These are phyloP conservation scores for Barnettozyma populi DNA, from an alignment of 805 yeast species.

Conservation along the genomic window DNA sequence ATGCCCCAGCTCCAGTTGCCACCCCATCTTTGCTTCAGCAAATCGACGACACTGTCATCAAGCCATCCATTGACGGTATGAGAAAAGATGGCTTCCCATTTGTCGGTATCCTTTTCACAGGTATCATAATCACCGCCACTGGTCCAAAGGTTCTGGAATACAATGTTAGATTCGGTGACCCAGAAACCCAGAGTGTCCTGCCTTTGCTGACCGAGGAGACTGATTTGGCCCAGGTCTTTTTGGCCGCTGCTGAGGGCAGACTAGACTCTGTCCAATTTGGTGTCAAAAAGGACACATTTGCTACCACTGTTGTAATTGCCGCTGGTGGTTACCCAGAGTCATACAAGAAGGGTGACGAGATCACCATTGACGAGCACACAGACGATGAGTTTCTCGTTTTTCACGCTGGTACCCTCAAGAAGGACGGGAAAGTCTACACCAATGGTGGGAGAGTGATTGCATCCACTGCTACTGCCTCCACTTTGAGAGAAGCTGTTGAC, in stretches of 20 bases:
- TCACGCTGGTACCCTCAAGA: slow-evolving; percentile 87
- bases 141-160: slow-evolving; percentile 97
- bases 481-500: slow-evolving; percentile 75
- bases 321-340: slow-evolving; percentile 96
- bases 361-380: slow-evolving; percentile 43
- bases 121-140: slow-evolving; percentile 79
- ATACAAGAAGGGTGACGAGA: slow-evolving; percentile 82
- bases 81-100: slow-evolving; percentile 92
- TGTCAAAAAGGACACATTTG: slow-evolving; percentile 48
- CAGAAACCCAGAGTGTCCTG: slow-evolving; percentile 95
- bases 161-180: slow-evolving; percentile 98
- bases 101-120: slow-evolving; percentile 93
- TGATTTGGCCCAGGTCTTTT: slow-evolving; percentile 88
- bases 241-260: slow-evolving; percentile 93
- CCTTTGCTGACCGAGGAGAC: slow-evolving; percentile 78
- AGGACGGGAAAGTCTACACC: slow-evolving; percentile 62
- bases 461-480: slow-evolving; percentile 75
- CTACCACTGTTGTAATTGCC: slow-evolving; percentile 92
- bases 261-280: slow-evolving; percentile 74
- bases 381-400: slow-evolving; percentile 62
- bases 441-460: slow-evolving; percentile 98
- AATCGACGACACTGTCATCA: slow-evolving; percentile 70
- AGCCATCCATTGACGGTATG: slow-evolving; percentile 95
- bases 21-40: slow-evolving; percentile 64
- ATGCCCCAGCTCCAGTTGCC: slow-evolving; percentile 96